Conservation (phyloP, 768 basidiomycete species). For the Boletellus emodensis region DNA sequence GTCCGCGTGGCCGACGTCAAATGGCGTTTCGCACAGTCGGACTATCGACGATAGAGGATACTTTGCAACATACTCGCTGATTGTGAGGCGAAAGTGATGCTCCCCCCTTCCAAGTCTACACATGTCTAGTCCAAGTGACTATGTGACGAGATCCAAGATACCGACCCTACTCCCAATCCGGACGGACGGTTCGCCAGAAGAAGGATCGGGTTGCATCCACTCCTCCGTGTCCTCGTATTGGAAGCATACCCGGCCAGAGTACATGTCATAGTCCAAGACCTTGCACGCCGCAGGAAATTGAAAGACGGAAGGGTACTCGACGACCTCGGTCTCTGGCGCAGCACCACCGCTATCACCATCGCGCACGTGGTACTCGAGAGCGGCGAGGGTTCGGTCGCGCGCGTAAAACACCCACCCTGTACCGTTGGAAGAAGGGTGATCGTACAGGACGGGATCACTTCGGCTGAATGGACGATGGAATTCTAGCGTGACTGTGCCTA, state of each 20-base stretch:
- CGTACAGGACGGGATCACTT: neutral
- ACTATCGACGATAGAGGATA: too few species aligned
- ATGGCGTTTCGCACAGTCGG: too few species aligned
- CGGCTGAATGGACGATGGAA: neutral
- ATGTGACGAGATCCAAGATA: too few species aligned
- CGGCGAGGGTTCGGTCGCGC: neutral
- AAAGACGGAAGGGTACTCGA: constrained; percentile 5
- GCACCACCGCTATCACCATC: too few species aligned
- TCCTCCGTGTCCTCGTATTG: neutral
- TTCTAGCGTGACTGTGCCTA: constrained; percentile 11
- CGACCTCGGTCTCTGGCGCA: neutral
- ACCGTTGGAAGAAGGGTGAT: constrained; percentile 12
- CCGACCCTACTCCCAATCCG: too few species aligned
- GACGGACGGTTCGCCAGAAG: too few species aligned
- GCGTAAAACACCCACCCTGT: constrained; percentile 9
- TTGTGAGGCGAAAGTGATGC: too few species aligned
- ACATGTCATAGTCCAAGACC: constrained; percentile 19
- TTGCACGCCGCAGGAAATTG: neutral
- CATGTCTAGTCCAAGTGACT: too few species aligned
- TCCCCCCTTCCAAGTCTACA: too few species aligned
- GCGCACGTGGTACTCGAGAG: constrained; percentile 14
- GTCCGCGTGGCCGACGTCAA: too few species aligned
- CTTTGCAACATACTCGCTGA: too few species aligned
- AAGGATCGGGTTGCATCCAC: too few species aligned
- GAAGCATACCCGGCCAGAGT: constrained; percentile 18